Percentiles rank a stretch among this genome's conserved stretches.
phyloP scores from a whole-genome alignment of 495 filamentous ascomycete genomes.

The Neurospora discreta region DNA sequence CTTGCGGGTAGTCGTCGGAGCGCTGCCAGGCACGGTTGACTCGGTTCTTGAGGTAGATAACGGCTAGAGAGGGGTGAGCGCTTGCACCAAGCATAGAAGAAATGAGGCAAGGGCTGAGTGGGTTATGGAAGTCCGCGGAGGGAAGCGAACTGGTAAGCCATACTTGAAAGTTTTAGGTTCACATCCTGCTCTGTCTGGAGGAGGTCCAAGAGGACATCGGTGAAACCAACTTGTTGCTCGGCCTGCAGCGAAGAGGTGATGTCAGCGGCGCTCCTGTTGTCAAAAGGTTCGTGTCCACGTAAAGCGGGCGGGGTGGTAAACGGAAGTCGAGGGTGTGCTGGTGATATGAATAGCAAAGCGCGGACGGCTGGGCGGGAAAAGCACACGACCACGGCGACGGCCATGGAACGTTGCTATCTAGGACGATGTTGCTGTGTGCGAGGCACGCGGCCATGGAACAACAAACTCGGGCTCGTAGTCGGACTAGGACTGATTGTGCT shows the following conservation, averaged over 20 bases:
- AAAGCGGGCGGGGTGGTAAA: neutral
- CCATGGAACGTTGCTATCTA: neutral
- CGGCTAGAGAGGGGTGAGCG: conserved; percentile 46
- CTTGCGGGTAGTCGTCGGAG: conserved; percentile 55
- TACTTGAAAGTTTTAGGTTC: conserved; percentile 80
- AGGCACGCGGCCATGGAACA: neutral
- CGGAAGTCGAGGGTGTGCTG: neutral
- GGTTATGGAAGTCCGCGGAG: conserved; percentile 2
- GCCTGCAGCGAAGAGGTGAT: conserved; percentile 44
- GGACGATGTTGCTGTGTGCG: neutral
- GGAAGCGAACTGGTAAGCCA: conserved; percentile 16
- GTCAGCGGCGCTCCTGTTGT: neutral
- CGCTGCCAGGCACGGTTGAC: conserved; percentile 82
- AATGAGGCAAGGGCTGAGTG: conserved; percentile 6
- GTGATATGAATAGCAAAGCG: conserved; percentile 1
- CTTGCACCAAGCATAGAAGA: neutral
- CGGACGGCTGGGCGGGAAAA: neutral
- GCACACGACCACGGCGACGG: neutral
- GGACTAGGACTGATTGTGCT: neutral
- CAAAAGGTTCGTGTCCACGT: neutral
- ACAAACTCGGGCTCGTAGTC: neutral
- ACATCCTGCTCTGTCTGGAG: conserved; percentile 76
- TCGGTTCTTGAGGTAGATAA: conserved; percentile 95
- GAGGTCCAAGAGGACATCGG: conserved; percentile 82
- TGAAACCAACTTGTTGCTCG: conserved; percentile 81